These are phyloP conservation scores for Cynanchum wilfordii DNA, from an alignment of 257 asterid species.

Conservation along the genomic window DNA sequence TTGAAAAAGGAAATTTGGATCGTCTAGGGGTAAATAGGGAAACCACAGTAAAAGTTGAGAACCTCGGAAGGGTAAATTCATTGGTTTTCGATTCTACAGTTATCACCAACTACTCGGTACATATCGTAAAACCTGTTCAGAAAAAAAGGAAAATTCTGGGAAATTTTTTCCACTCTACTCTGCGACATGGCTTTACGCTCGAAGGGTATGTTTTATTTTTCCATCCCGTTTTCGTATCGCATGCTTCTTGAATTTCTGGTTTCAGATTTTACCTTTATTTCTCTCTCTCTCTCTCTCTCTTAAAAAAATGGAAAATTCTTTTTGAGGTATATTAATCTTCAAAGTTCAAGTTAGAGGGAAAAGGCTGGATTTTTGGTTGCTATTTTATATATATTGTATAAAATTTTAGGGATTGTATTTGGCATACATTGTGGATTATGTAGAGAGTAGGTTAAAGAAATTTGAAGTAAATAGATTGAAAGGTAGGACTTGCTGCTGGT, in stretches of 20 bases:
- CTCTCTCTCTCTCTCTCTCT: neutral
- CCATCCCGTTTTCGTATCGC: neutral
- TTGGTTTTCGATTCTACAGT: neutral
- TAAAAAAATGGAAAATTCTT: neutral
- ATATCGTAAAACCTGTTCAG: neutral
- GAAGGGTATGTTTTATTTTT: neutral
- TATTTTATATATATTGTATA: too few species aligned
- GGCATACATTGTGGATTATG: neutral
- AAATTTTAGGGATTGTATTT: too few species aligned
- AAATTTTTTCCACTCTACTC: neutral
- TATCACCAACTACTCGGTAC: neutral
- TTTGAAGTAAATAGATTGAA: neutral
- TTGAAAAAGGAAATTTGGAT: too few species aligned
- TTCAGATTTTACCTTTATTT: neutral
- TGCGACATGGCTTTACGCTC: neutral
- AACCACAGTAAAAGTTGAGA: neutral
- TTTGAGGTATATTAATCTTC: neutral
- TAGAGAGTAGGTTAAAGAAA: neutral
- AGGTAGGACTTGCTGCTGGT: neutral
- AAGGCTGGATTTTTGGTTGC: neutral
- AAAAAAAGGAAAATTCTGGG: neutral
- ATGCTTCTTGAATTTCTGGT: neutral
- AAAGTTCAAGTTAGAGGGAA: neutral
- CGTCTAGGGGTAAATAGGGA: too few species aligned
- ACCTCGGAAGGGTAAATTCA: neutral